Evolutionary conservation across 805 yeast genomes (phyloP).

Genomic region (Sungouiozyma ichnusensis): DNA sequence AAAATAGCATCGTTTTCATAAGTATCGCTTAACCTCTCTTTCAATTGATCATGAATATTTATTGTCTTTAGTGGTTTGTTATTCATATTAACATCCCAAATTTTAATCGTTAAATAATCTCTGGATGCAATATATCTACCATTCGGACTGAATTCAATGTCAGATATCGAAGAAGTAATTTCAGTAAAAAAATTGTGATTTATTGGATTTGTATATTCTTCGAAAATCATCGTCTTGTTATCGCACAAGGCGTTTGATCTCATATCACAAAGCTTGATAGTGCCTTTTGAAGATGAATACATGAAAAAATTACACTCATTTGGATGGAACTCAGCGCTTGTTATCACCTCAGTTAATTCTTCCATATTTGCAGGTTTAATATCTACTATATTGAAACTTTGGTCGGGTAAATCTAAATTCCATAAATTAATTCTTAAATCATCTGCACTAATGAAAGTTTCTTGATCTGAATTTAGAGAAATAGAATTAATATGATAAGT

Average conservation of each 20-base stretch:
- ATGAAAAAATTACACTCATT: slow-evolving; percentile 82
- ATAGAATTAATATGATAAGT: slow-evolving; percentile 96
- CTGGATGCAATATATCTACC: slow-evolving; percentile 95
- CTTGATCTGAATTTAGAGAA: slow-evolving; percentile 90
- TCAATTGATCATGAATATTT: slow-evolving; percentile 87
- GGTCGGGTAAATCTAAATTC: slow-evolving; percentile 91
- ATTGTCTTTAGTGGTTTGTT: slow-evolving; percentile 88
- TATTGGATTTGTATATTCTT: slow-evolving; percentile 86
- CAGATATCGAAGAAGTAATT: slow-evolving; percentile 87
- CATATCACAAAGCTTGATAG: slow-evolving; percentile 93
- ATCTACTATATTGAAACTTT: slow-evolving; percentile 92
- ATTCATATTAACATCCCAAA: slow-evolving; percentile 98
- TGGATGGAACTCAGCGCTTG: slow-evolving; percentile 95
- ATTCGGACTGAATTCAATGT: slow-evolving; percentile 81
- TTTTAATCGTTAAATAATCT: slow-evolving; percentile 93
- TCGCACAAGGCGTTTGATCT: slow-evolving; percentile 92
- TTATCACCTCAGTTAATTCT: slow-evolving; percentile 94
- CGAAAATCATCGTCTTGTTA: slow-evolving; percentile 74
- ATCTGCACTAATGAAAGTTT: slow-evolving; percentile 85
- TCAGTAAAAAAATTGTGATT: slow-evolving; percentile 95
- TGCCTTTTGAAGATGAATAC: slow-evolving; percentile 93
- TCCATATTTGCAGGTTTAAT: slow-evolving; percentile 98
- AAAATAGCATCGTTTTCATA: slow-evolving; percentile 97
- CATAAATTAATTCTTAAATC: slow-evolving; percentile 92
- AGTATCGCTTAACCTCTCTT: slow-evolving; percentile 90